Base-by-base conservation (phyloP, 192 early-diverging fungal species). In the Gaertneriomyces sp. region DNA sequence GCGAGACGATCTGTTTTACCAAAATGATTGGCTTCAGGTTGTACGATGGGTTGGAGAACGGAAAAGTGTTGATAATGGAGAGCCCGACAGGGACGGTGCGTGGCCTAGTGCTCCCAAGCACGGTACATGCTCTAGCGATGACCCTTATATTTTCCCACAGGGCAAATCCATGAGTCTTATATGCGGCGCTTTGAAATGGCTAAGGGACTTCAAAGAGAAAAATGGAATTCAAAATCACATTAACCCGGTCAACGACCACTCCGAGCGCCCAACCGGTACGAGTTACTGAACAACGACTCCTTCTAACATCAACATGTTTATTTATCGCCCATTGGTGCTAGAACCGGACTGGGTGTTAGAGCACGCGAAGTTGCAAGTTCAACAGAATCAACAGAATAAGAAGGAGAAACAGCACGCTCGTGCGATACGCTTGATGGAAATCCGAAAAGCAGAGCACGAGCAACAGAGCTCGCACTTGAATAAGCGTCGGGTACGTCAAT, bases 101-200 rank as follows among this genome's bases (percentile, higher is more conserved):
- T 70, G 39, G 4, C 4, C 47, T 1, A 12, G 14, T 12, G 14
- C 12, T 60, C 8, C 44, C 14, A 14, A 14, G 38, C 41, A 43
- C 20, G 20, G 14, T 11, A 25, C 14, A n/a, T 43, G 58, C 14
- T 42, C 58, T 11, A 20, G 9, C 42, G 11, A 12, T 60, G 16
- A 60, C 42, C 14, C 42, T 60, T 12, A 60, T 16, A 41, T 14
- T 55, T 33, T 33, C 25, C 25, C 8, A 19, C 62, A 89, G 86
- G 93, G 95, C 40, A 97, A 97, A 75, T 91, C 91, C 38, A 81
- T 97, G 6, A 89, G 86, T 58, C 76, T 97, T 39, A 88, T 95
- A 40, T 94, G 91, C 76, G 91, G 92, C 0, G 79, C 91, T 2
- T 64, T 95, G 14, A 85, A 78, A 40, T 97, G 95, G 95, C 80